Evolutionary conservation across 352 stramenopile species (phyloP).

Genomic region (Phytophthora agathidicida): DNA sequence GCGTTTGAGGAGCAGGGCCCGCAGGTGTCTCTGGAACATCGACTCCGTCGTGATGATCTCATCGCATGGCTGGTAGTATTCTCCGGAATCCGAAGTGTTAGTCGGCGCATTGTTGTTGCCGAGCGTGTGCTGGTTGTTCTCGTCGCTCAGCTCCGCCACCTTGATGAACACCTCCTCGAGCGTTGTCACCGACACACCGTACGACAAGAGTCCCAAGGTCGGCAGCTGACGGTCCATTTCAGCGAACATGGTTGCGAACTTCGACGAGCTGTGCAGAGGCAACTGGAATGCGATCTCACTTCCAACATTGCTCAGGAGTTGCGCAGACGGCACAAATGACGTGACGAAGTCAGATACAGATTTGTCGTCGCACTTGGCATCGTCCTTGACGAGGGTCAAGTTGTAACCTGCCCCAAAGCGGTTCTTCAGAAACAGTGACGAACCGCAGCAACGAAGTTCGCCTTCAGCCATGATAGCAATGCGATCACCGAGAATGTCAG

Average conservation of each 20-base stretch:
- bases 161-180: constrained; percentile 83
- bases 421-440: constrained; percentile 78
- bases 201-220: constrained; percentile 47
- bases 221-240: constrained; percentile 48
- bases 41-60: constrained; percentile 18
- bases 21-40: constrained; percentile 40
- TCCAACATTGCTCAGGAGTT: constrained; percentile 63
- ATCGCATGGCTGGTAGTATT: constrained; percentile 24
- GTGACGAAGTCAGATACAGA: constrained; percentile 35
- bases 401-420: constrained; percentile 69
- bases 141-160: constrained; percentile 42
- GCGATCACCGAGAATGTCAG: constrained; percentile 79
- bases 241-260: constrained; percentile 62
- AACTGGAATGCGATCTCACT: constrained; percentile 70
- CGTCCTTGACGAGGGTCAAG: constrained; percentile 59
- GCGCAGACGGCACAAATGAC: constrained; percentile 35
- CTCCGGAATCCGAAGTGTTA: constrained; percentile 5
- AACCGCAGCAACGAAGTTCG: constrained; percentile 60
- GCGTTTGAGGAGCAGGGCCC: constrained; percentile 56
- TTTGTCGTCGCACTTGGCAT: constrained; percentile 25
- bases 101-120: constrained; percentile 16
- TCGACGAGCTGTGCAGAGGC: constrained; percentile 38
- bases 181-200: constrained; percentile 81
- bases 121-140: constrained; percentile 41
- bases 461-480: constrained; percentile 86